Percentiles rank a stretch among this genome's conserved stretches.
Evolutionary conservation across 306 rosid species (phyloP).

Genomic region (Cucurbita argyrosperma): DNA sequence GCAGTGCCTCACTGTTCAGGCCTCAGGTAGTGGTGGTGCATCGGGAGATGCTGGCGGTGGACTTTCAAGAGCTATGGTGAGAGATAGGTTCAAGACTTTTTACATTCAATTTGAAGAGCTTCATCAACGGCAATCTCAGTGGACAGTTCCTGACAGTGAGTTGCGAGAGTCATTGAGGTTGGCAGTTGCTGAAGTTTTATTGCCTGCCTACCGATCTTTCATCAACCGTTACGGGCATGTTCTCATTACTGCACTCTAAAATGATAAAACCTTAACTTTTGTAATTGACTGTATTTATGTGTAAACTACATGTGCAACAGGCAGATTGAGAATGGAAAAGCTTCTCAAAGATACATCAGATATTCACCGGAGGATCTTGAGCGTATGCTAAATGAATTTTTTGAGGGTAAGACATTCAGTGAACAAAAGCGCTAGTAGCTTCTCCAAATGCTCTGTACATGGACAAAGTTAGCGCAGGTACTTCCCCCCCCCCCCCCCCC

Average conservation of each 20-base stretch:
- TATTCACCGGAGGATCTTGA: constrained; percentile 62
- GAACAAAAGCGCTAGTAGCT: constrained; percentile 62
- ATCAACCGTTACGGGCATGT: constrained; percentile 72
- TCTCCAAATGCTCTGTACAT: not conserved
- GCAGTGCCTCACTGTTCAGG: constrained; percentile 82
- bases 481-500: not conserved
- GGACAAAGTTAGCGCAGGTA: constrained; percentile 4
- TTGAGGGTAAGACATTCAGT: constrained; percentile 74
- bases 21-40: constrained; percentile 14
- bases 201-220: constrained; percentile 93
- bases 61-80: constrained; percentile 59
- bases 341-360: constrained; percentile 58
- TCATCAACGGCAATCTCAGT: constrained; percentile 85
- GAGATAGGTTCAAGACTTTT: constrained; percentile 81
- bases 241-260: not conserved
- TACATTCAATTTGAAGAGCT: constrained; percentile 74
- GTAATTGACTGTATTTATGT: not conserved
- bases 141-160: constrained; percentile 97
- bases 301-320: constrained; percentile 23
- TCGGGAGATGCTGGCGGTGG: constrained; percentile 30
- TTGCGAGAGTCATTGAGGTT: constrained; percentile 84
- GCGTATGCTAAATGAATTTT: constrained; percentile 69
- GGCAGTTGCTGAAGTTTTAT: constrained; percentile 88
- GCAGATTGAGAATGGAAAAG: constrained; percentile 85
- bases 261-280: too few species aligned